These are phyloP conservation scores for Diplotaxis tenuifolia DNA, from an alignment of 345 rosid species.

Conservation along the genomic window DNA sequence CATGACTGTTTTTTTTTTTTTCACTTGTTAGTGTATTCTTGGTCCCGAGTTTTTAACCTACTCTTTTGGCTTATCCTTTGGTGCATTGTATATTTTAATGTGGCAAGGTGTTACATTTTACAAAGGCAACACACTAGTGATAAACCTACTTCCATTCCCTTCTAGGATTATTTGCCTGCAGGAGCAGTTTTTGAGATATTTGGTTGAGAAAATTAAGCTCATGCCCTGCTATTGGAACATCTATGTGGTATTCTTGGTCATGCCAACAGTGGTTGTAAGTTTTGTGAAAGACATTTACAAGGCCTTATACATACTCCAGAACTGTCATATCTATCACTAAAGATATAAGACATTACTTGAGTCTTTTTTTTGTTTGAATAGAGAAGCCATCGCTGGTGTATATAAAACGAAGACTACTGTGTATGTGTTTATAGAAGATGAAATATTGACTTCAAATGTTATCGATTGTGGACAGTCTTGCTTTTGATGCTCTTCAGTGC, in stretches of 20 bases:
- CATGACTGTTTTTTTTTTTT: background rate
- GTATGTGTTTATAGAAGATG: background rate
- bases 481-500: background rate
- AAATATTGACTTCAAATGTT: constrained; percentile 4
- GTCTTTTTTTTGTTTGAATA: background rate
- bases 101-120: no score
- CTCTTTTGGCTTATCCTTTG: no score
- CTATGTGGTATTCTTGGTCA: background rate
- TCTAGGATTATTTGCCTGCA: constrained; percentile 3
- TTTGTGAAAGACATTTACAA: constrained; percentile 8
- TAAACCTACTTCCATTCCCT: no score
- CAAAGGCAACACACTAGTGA: no score
- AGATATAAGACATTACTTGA: background rate
- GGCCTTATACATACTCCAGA: constrained; percentile 8
- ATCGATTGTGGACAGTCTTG: background rate
- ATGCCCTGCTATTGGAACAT: background rate
- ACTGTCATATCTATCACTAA: background rate
- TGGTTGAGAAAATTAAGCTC: background rate
- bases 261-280: background rate
- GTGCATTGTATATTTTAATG: no score
- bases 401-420: background rate
- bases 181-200: background rate
- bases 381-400: background rate
- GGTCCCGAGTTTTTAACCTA: no score
- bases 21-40: constrained; percentile 3